Evolutionary conservation across 1,284 basidiomycete species (phyloP).

Genomic region (Moesziomyces sp.): DNA sequence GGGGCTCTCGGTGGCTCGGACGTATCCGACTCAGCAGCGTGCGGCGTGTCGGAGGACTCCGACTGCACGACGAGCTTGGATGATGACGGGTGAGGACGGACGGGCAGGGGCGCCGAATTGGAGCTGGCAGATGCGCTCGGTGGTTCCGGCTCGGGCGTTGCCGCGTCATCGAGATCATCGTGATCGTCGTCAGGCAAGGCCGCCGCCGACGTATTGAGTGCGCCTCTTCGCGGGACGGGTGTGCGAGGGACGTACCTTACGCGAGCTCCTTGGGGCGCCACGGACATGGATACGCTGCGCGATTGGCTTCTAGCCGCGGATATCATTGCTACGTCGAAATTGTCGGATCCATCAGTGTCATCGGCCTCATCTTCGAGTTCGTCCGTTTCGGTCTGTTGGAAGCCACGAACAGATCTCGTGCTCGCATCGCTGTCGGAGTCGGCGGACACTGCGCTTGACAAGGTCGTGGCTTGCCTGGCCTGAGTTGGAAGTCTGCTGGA

Average conservation of each 20-base stretch:
- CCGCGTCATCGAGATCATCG: conserved; percentile 8
- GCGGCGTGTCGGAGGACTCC: not conserved
- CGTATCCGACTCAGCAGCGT: not conserved
- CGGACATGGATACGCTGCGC: conserved; percentile 6
- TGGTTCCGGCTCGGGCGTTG: not conserved
- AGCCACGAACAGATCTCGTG: not conserved
- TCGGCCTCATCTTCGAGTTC: conserved; percentile 9
- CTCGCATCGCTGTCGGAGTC: conserved; percentile 6
- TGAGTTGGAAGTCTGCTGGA: not conserved
- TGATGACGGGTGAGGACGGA: conserved; percentile 11
- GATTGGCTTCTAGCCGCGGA: conserved; percentile 1
- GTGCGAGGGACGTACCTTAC: conserved; percentile 9
- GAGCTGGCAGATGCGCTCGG: conserved; percentile 13
- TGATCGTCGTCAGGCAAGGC: conserved; percentile 18
- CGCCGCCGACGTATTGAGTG: conserved; percentile 10
- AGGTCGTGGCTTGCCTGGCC: not conserved
- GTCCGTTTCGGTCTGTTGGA: conserved; percentile 4
- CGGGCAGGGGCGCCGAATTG: not conserved
- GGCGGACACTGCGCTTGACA: conserved; percentile 4
- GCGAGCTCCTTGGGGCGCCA: not conserved
- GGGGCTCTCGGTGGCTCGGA: conserved; percentile 15
- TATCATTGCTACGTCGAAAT: not conserved
- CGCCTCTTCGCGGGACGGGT: conserved; percentile 15
- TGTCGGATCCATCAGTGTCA: not conserved
- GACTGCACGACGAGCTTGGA: conserved; percentile 17